Percentiles rank a stretch among this genome's conserved stretches.
Evolutionary conservation across 768 basidiomycete genomes (phyloP).

Genomic region (Holtermannia corniformis): DNA sequence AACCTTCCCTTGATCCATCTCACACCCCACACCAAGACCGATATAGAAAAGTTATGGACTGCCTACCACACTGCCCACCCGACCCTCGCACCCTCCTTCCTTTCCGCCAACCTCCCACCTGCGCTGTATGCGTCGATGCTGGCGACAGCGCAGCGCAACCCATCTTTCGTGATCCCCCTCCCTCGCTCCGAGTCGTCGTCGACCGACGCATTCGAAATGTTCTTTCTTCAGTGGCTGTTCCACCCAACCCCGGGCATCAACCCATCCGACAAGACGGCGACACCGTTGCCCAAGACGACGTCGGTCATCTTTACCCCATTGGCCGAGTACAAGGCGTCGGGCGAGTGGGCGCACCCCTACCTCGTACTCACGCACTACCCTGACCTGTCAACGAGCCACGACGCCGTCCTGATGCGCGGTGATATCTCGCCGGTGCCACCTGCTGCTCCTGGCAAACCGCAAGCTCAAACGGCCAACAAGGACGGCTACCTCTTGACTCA

Average conservation of each 20-base stretch:
- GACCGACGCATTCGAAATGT: constrained; percentile 45
- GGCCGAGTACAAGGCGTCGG: constrained; percentile 80
- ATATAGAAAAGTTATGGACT: constrained; percentile 77
- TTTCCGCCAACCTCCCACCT: constrained; percentile 72
- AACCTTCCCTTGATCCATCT: constrained; percentile 62
- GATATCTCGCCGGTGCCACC: constrained; percentile 69
- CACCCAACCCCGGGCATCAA: constrained; percentile 56
- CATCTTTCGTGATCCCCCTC: constrained; percentile 72
- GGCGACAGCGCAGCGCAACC: constrained; percentile 54
- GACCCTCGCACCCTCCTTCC: constrained; percentile 65
- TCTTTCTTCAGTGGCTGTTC: constrained; percentile 82
- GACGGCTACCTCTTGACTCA: constrained; percentile 50
- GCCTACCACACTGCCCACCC: constrained; percentile 77
- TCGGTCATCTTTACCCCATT: constrained; percentile 87
- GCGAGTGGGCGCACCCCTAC: constrained; percentile 79
- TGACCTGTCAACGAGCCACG: constrained; percentile 70
- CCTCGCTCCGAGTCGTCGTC: constrained; percentile 47
- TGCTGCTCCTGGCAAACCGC: constrained; percentile 19
- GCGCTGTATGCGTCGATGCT: constrained; percentile 65
- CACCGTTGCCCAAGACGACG: constrained; percentile 48
- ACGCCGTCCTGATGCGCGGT: constrained; percentile 74
- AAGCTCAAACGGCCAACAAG: constrained; percentile 11
- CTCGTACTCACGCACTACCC: constrained; percentile 86
- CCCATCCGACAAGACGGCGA: constrained; percentile 33
- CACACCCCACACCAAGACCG: constrained; percentile 59